phyloP scores from a whole-genome alignment of 2,329 filamentous ascomycete genomes.

The Diaporthe vaccinii region DNA sequence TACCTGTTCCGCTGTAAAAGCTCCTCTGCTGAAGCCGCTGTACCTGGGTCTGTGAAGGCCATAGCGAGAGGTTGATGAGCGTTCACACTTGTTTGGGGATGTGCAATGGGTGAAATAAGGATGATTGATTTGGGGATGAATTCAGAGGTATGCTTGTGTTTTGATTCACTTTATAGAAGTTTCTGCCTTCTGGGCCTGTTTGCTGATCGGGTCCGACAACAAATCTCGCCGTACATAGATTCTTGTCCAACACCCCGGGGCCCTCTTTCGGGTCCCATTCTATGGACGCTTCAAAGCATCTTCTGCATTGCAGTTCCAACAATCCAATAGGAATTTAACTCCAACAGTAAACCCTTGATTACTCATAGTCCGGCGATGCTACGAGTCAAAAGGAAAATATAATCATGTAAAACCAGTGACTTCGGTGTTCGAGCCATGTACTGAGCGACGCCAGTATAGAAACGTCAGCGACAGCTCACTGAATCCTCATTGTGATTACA shows the following conservation, averaged over 20 bases:
- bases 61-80: background rate
- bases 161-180: background rate
- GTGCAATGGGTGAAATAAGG: no score
- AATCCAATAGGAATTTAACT: background rate
- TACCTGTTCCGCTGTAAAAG: constrained; percentile 6
- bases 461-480: background rate
- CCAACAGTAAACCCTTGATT: background rate
- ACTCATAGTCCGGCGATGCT: background rate
- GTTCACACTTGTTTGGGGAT: background rate
- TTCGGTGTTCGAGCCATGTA: background rate
- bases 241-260: no score
- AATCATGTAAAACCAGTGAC: no score
- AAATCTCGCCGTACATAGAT: background rate
- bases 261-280: no score
- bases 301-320: background rate
- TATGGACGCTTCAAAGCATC: no score
- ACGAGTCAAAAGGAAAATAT: no score
- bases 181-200: background rate
- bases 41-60: background rate
- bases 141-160: no score
- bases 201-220: background rate
- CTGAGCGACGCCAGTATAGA: background rate
- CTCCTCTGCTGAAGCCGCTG: background rate
- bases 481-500: background rate
- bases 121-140: background rate